Conservation (phyloP, 2,329 filamentous ascomycete genomes). For the Diplodia scrobiculata region DNA sequence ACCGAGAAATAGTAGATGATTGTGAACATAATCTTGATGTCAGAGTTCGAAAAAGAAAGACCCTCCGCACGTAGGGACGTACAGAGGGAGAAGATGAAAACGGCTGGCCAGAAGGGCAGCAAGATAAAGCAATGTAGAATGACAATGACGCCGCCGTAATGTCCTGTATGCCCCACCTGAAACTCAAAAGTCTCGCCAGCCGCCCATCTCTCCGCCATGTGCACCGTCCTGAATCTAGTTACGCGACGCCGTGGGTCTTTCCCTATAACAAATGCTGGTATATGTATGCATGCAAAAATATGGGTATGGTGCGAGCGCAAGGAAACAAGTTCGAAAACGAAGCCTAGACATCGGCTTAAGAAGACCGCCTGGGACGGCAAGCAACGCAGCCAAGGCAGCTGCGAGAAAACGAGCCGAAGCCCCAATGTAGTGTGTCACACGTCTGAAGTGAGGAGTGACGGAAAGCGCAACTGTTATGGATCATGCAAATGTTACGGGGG, state of each 20-base stretch:
- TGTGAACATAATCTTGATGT: conserved; percentile 7
- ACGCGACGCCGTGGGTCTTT: conserved; percentile 21
- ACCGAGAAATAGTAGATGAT: conserved; percentile 14
- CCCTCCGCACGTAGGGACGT: background rate
- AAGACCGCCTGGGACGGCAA: background rate
- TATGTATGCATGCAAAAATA: conserved; percentile 22
- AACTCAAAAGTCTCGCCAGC: conserved; percentile 13
- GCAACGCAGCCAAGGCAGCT: conserved; percentile 5
- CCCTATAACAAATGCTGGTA: conserved; percentile 23
- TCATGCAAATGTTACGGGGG: background rate
- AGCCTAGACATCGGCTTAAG: background rate
- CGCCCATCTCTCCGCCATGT: conserved; percentile 3
- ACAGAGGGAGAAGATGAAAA: background rate
- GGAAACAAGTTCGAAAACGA: background rate
- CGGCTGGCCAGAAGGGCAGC: background rate
- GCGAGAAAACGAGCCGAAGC: background rate
- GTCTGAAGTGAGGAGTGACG: background rate
- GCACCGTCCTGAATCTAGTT: conserved; percentile 21
- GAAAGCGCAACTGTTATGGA: conserved; percentile 1
- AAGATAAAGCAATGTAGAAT: conserved; percentile 13
- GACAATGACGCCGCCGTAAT: conserved; percentile 24
- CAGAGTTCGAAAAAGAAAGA: background rate
- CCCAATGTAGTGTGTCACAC: background rate
- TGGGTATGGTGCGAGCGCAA: conserved; percentile 19
- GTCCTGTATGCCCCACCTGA: conserved; percentile 16